Evolutionary conservation across 2,329 filamentous ascomycete genomes (phyloP), one percentile per base, ranked within the genome.

Genomic region (Aspergillus sp.): DNA sequence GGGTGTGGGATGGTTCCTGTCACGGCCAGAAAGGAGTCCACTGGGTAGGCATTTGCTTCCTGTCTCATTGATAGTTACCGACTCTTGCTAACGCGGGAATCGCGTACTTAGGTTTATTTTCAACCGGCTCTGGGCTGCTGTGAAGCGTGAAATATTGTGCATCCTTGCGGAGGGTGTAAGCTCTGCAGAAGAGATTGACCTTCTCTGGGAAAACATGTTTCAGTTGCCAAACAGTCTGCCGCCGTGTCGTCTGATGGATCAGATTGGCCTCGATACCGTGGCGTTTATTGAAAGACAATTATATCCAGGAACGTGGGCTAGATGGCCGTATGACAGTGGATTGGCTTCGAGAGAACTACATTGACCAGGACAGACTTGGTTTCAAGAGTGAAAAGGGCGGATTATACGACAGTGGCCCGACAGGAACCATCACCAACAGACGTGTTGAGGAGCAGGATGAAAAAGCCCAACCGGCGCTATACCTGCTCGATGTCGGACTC

Each of bases 251-350:
- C 18, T 68, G 62, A 82, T 83, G 80, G 78, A 81, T 56, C 53
- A 72, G n/a, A 75, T 84, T 20, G 81, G 81, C 0, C 69, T 84
- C 1, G 81, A 84, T 47, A 83, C 80, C 0, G 80, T 84, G 2
- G 74, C 77, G 0, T 75, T 80, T 55, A 83, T 84, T 52, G 81
- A n/a, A 85, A 57, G 67, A 80, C 38, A 78, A 83, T 59, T 84
- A 84, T 61, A 73, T 83, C 56, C 62, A 75, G 3, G 81, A 84
- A 61, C 76, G 79, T 2, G 70, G 72, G 0, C 66, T 83, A 0
- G 62, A 71, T 3, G 60, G 66, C 0, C 60, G 59, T 3, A 65
- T 72, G 8, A 76, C 79, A 0, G 71, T 81, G 3, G 71, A 81
- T 48, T 83, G 72, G 65, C 67, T 84, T 6, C 69, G 76, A 5